Conservation (phyloP, 768 basidiomycete species). For the Leccinum subgranulosum region DNA sequence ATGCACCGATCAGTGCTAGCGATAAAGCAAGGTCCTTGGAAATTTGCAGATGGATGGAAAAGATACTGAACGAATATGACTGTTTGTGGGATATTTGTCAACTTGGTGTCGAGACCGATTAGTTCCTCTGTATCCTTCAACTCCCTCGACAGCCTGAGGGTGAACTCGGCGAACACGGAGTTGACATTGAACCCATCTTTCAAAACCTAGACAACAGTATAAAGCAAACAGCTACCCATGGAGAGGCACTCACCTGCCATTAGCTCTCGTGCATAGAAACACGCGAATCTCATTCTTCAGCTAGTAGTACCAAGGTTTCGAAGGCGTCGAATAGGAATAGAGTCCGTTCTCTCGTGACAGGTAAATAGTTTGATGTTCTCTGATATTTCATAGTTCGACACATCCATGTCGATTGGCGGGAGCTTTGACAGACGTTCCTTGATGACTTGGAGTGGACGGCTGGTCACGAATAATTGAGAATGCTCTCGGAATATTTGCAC, state of each 20-base stretch:
- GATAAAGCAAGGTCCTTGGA: too few relatives aligned
- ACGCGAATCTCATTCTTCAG: constrained; percentile 2
- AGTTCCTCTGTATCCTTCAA: too few relatives aligned
- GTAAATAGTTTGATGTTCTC: constrained; percentile 2
- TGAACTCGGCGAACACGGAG: too few relatives aligned
- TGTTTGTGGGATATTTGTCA: too few relatives aligned
- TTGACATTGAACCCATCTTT: too few relatives aligned
- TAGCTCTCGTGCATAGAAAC: neutral
- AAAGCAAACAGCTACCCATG: too few relatives aligned
- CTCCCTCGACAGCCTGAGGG: too few relatives aligned
- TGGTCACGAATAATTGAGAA: neutral
- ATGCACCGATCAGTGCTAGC: too few relatives aligned
- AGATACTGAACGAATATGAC: too few relatives aligned
- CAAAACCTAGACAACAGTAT: too few relatives aligned
- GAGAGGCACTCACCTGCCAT: constrained; percentile 7
- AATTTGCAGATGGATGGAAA: too few relatives aligned
- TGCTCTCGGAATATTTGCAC: neutral
- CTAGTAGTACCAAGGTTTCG: neutral
- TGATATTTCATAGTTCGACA: neutral
- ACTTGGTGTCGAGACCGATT: too few relatives aligned
- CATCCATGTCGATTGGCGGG: neutral
- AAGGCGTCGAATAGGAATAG: neutral
- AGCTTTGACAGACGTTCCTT: neutral
- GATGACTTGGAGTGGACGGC: neutral
- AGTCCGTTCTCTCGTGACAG: neutral